Evolutionary conservation across 2,329 filamentous ascomycete genomes (phyloP).

Genomic region (Penicillium capsulatum): DNA sequence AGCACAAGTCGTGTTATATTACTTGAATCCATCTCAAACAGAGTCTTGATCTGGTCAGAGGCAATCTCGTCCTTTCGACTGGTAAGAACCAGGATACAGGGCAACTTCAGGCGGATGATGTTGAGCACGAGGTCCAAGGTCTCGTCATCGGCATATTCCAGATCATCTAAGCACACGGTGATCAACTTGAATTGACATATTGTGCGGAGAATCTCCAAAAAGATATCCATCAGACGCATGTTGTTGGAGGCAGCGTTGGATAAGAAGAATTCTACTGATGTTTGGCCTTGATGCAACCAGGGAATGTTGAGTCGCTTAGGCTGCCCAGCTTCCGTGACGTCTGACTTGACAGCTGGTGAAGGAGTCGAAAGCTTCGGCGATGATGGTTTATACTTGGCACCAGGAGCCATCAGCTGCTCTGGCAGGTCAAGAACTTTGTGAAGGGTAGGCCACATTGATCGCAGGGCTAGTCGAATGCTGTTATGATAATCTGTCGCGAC

Average conservation of each 20-base stretch:
- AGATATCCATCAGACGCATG: conserved; percentile 79
- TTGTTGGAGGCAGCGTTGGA: conserved; percentile 44
- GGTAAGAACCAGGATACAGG: conserved; percentile 77
- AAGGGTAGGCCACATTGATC: conserved; percentile 55
- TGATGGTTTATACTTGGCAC: conserved; percentile 33
- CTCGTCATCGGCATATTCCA: conserved; percentile 87
- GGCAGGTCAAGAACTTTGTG: conserved; percentile 58
- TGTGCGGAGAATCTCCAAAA: conserved; percentile 77
- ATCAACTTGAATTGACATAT: conserved; percentile 82
- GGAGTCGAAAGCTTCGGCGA: conserved; percentile 28
- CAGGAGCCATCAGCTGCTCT: conserved; percentile 57
- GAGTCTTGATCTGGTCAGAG: conserved; percentile 39
- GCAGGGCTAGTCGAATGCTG: conserved; percentile 52
- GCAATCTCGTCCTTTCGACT: conserved; percentile 64
- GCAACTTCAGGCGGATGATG: conserved; percentile 72
- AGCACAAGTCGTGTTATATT: conserved; percentile 68
- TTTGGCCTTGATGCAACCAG: conserved; percentile 35
- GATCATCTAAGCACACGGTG: conserved; percentile 81
- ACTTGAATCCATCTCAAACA: conserved; percentile 49
- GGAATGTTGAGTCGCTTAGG: conserved; percentile 31
- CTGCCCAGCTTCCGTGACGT: conserved; percentile 27
- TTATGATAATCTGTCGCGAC: conserved; percentile 60
- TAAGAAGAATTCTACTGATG: conserved; percentile 36
- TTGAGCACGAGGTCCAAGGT: conserved; percentile 77
- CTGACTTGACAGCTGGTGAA: conserved; percentile 31